Conservation (phyloP, 805 yeast genomes). For the Saturnispora saitoi region DNA sequence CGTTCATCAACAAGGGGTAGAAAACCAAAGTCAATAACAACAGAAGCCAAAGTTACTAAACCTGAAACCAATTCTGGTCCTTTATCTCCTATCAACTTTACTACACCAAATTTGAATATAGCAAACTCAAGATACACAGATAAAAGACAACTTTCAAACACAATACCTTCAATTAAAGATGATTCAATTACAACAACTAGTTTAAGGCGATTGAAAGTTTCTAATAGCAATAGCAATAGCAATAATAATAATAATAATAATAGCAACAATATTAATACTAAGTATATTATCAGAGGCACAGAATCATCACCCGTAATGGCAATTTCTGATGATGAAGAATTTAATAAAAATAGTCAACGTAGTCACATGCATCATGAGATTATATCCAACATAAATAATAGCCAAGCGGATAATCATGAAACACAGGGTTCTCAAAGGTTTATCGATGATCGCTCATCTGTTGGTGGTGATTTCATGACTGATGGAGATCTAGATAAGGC, state of each 20-base stretch:
- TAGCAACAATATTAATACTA: neutral
- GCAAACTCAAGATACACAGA: neutral
- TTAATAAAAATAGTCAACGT: neutral
- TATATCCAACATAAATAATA: neutral
- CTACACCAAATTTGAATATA: neutral
- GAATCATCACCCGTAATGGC: slow-evolving; percentile 11
- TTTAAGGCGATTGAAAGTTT: slow-evolving; percentile 14
- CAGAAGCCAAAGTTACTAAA: neutral
- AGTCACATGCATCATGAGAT: neutral
- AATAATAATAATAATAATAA: neutral
- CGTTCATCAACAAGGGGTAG: slow-evolving; percentile 2
- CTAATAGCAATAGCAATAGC: neutral
- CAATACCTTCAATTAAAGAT: neutral
- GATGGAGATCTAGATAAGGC: slow-evolving; percentile 44
- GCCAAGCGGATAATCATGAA: neutral
- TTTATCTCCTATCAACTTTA: neutral
- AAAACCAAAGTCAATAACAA: neutral
- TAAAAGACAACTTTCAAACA: neutral
- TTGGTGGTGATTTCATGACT: slow-evolving; percentile 45
- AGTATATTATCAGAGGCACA: slow-evolving; percentile 5
- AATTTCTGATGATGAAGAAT: slow-evolving; percentile 7
- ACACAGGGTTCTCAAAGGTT: neutral
- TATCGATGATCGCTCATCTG: slow-evolving; percentile 31
- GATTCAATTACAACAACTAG: slow-evolving; percentile 3
- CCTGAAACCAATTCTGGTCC: neutral